Evolutionary conservation across 1,284 basidiomycete genomes (phyloP).

Genomic region (Binderoboletus segoi): DNA sequence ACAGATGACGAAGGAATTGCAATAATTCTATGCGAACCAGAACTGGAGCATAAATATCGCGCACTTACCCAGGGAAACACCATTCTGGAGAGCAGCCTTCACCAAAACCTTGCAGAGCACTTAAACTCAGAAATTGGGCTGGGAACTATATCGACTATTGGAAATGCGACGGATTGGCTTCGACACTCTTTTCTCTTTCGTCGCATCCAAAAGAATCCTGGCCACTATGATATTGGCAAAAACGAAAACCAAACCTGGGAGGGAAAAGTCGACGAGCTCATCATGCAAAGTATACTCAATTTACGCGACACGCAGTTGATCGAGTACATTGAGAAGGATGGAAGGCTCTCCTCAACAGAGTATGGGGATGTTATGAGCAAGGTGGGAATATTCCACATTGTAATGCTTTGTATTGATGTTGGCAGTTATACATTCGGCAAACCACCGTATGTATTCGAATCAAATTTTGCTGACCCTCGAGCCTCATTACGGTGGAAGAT

Average conservation of each 20-base stretch:
- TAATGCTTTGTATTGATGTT: conserved; percentile 1
- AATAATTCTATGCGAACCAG: conserved; percentile 77
- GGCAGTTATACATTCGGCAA: conserved; percentile 72
- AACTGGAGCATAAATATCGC: conserved; percentile 74
- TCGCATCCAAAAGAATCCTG: conserved; percentile 81
- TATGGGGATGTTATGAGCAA: conserved; percentile 86
- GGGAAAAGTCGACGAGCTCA: conserved; percentile 69
- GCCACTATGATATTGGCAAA: conserved; percentile 70
- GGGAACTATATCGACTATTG: conserved; percentile 70
- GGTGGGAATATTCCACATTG: conserved; percentile 41
- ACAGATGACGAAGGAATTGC: conserved; percentile 77
- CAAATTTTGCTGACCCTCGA: neutral
- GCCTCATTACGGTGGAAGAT: conserved; percentile 50
- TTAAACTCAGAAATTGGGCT: conserved; percentile 92
- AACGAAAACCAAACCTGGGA: conserved; percentile 65
- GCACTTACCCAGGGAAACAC: conserved; percentile 67
- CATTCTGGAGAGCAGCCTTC: conserved; percentile 82
- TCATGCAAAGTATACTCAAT: conserved; percentile 63
- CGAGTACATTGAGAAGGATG: conserved; percentile 40
- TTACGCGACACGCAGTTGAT: conserved; percentile 66
- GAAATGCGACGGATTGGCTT: conserved; percentile 79
- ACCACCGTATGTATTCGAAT: conserved; percentile 50
- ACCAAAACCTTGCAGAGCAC: conserved; percentile 83
- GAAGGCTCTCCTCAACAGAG: conserved; percentile 60
- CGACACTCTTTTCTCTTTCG: conserved; percentile 81